Percentiles rank a stretch among this genome's conserved stretches.
These are phyloP conservation scores for Aspergillus ustus DNA, from an alignment of 2,329 filamentous ascomycete genomes.

Conservation along the genomic window DNA sequence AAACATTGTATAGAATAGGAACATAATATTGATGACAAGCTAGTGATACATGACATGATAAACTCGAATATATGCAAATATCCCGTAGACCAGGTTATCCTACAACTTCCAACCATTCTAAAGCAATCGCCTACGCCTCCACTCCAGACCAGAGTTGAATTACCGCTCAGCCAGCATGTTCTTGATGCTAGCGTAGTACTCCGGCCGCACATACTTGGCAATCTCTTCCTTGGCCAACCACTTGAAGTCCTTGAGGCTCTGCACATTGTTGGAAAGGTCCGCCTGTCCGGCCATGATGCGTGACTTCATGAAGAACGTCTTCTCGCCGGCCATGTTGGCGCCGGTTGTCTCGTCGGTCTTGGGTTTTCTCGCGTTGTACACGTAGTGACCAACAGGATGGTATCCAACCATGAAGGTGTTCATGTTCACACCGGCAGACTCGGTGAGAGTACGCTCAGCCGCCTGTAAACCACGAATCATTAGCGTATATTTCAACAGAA, in stretches of 20 bases:
- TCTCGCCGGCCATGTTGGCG: slow-evolving; percentile 65
- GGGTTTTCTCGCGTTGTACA: slow-evolving; percentile 59
- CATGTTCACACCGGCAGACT: slow-evolving; percentile 89
- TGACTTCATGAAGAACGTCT: slow-evolving; percentile 95
- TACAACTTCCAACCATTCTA: slow-evolving; percentile 17
- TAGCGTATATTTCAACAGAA: not conserved
- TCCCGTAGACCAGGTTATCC: slow-evolving; percentile 13
- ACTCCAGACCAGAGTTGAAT: not conserved
- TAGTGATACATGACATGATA: slow-evolving; percentile 45
- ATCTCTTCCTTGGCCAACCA: slow-evolving; percentile 94
- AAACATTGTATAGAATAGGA: not conserved
- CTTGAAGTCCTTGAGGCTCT: slow-evolving; percentile 80
- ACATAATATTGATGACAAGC: slow-evolving; percentile 27
- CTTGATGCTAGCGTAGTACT: slow-evolving; percentile 75
- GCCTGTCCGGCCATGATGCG: slow-evolving; percentile 97
- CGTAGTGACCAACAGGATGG: slow-evolving; percentile 81
- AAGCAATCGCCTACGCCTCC: not conserved
- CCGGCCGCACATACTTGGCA: slow-evolving; percentile 63
- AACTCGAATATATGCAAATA: slow-evolving; percentile 43
- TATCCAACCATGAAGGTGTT: slow-evolving; percentile 98
- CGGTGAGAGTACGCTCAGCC: slow-evolving; percentile 75
- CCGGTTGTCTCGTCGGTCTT: slow-evolving; percentile 46
- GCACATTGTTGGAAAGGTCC: slow-evolving; percentile 71
- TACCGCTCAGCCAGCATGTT: slow-evolving; percentile 85
- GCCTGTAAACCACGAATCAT: slow-evolving; percentile 60